These are phyloP conservation scores for Ogataea nitratoaversa DNA, from an alignment of 805 yeast genomes.

Conservation along the genomic window DNA sequence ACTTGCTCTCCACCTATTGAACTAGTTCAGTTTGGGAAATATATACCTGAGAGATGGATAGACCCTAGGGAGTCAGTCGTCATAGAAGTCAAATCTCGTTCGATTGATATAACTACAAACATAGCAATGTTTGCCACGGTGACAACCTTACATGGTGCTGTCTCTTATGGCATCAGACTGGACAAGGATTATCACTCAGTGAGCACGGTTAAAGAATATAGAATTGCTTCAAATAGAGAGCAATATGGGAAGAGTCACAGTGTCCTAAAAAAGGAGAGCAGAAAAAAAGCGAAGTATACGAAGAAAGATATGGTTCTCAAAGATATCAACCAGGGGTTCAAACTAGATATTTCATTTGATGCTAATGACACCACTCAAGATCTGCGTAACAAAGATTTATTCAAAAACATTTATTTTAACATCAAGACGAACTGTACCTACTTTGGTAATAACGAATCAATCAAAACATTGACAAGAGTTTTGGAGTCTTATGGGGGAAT, in stretches of 20 bases:
- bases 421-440: slow-evolving; percentile 46
- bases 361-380: slow-evolving; percentile 4
- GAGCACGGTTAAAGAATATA: slow-evolving; percentile 52
- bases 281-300: slow-evolving; percentile 20
- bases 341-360: not conserved
- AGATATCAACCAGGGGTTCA: slow-evolving; percentile 10
- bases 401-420: slow-evolving; percentile 43
- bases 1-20: slow-evolving; percentile 37
- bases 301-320: slow-evolving; percentile 14
- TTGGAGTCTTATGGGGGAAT: slow-evolving; percentile 50
- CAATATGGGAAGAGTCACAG: slow-evolving; percentile 13
- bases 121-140: slow-evolving; percentile 54
- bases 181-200: slow-evolving; percentile 63
- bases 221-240: slow-evolving; percentile 17
- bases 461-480: slow-evolving; percentile 34
- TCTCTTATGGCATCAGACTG: slow-evolving; percentile 59
- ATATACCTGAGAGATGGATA: slow-evolving; percentile 72
- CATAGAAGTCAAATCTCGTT: slow-evolving; percentile 77
- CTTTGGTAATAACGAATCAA: slow-evolving; percentile 24
- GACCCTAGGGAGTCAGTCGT: slow-evolving; percentile 74
- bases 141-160: slow-evolving; percentile 71
- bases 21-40: slow-evolving; percentile 51
- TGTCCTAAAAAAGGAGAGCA: slow-evolving; percentile 21
- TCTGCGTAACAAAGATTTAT: slow-evolving; percentile 28
- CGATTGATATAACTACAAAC: slow-evolving; percentile 48